Base-by-base conservation (phyloP, 352 stramenopile genomes). In the Halophytophthora batemanensis region DNA sequence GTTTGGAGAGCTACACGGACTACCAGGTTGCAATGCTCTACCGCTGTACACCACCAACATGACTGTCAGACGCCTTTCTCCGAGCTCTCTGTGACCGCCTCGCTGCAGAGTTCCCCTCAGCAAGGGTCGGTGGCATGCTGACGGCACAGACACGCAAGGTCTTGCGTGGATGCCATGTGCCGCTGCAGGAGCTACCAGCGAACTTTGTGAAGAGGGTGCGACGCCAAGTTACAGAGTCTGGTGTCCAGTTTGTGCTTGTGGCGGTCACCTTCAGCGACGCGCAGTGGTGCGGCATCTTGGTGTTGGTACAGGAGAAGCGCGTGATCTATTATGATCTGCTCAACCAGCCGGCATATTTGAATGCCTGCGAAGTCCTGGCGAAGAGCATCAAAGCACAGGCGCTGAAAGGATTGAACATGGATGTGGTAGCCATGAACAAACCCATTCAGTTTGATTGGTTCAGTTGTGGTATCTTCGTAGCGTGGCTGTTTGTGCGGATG, bases 381-480 rank as follows among this genome's bases (percentile, higher is more conserved):
- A 29, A 12, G 0, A 13, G 38, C 15, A 12, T 52, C 1, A 59
- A 59, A n/a, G n/a, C n/a, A n/a, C n/a, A n/a, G n/a, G n/a, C n/a
- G 36, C 18, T 42, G 1, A 28, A 11, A 1, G 36, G 17, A 0
- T n/a, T 54, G 2, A 21, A 36, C 3, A 17, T 40, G 1, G 42
- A 55, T 7, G 49, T 53, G 2, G 35, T 63, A 0, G 22, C 49
- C 1, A 19, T 52, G 14, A 50, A 59, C 19, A 64, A 58, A 29
- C 54, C 54, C 5, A 49, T 56, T 17, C 59, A 62, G 22, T 50
- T 47, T 5, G 48, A 62, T 11, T 4, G 3, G 1, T 59, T 41
- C 28, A 67, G 53, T 35, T 67, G 59, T 43, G 59, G 53, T 0
- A 22, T 62, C 2, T 62, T 45, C 23, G 39, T 62, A 0, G 51